phyloP scores from a whole-genome alignment of 164 flowering plant species.

The Brasenia schreberi region DNA sequence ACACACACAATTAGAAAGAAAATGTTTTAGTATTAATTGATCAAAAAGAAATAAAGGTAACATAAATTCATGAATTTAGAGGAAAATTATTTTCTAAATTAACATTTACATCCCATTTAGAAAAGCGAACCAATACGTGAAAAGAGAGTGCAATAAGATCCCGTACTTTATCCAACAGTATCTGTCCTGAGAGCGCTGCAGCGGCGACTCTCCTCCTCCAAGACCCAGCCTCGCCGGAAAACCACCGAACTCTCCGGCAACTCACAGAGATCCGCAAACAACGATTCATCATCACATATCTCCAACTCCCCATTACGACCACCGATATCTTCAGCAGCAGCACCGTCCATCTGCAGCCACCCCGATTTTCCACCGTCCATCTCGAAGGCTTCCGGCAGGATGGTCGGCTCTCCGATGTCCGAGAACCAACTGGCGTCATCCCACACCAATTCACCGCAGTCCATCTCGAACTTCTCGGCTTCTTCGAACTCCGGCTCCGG shows the following conservation, averaged over 20 bases:
- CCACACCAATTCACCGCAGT: neutral
- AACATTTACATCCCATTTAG: no score
- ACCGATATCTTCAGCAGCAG: neutral
- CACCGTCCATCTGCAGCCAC: neutral
- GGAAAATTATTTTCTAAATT: no score
- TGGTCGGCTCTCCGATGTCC: neutral
- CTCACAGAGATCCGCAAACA: constrained; percentile 85
- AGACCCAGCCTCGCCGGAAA: constrained; percentile 30
- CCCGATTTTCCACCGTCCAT: neutral
- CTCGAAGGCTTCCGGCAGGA: neutral
- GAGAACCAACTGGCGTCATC: neutral
- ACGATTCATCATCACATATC: constrained; percentile 42
- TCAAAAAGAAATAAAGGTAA: no score
- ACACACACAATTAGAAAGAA: no score
- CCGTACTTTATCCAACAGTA: neutral
- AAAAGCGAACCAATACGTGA: no score
- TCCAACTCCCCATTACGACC: neutral
- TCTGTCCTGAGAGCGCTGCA: neutral
- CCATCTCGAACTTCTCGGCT: neutral
- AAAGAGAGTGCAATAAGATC: no score
- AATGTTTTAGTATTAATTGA: no score
- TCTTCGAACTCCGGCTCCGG: neutral
- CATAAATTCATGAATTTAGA: no score
- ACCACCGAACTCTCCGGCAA: constrained; percentile 79
- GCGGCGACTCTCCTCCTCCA: neutral